Conservation (phyloP, 2,329 filamentous ascomycete species). For the Colletotrichum nymphaeae region DNA sequence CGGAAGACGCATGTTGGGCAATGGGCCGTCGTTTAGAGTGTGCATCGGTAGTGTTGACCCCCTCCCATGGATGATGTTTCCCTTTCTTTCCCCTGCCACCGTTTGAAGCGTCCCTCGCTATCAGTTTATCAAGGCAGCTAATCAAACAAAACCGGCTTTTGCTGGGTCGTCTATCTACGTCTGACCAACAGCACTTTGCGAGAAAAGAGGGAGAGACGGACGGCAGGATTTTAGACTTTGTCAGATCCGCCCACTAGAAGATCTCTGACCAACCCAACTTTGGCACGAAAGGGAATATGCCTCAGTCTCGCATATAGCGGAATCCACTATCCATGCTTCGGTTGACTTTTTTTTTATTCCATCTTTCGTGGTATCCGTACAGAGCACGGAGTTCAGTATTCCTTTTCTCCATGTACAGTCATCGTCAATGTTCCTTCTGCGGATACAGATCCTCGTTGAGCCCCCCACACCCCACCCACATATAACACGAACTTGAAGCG, state of each 20-base stretch:
- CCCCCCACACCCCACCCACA: neutral
- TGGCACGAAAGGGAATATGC: neutral
- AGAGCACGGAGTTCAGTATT: neutral
- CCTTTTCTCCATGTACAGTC: neutral
- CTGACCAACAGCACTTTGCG: neutral
- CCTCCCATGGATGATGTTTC: neutral
- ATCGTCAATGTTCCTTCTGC: neutral
- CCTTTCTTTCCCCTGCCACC: neutral
- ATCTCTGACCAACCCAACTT: neutral
- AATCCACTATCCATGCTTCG: neutral
- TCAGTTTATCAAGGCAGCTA: neutral
- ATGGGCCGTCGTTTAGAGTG: neutral
- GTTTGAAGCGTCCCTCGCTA: neutral
- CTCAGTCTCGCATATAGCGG: neutral
- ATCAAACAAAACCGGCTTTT: neutral
- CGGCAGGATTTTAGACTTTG: neutral
- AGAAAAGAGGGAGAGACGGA: neutral
- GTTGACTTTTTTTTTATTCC: neutral
- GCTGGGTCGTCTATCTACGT: neutral
- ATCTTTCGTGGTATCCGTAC: neutral
- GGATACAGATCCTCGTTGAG: neutral
- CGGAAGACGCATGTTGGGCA: conserved; percentile 12
- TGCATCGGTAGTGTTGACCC: neutral
- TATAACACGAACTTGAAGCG: neutral
- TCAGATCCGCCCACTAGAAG: neutral